phyloP scores from a whole-genome alignment of 768 basidiomycete genomes.

The Leccinum barrowsii region DNA sequence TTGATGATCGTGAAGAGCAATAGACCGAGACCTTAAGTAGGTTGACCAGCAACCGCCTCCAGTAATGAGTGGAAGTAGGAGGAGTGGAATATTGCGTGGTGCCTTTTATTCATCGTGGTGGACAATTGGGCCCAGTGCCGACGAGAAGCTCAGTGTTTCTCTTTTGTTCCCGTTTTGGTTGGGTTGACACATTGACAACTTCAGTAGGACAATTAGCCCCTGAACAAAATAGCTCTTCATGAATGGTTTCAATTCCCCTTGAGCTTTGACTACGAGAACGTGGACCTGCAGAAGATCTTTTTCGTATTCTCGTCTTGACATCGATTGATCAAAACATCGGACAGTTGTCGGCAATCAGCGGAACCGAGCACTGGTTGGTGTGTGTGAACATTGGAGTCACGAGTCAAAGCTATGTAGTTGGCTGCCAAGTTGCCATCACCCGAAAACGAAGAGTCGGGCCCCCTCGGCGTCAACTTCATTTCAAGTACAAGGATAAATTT shows the following conservation, averaged over 20 bases:
- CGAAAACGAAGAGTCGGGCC: too few species aligned
- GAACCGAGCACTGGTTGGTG: neutral
- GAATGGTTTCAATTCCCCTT: neutral
- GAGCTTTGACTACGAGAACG: neutral
- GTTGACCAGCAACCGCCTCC: slow-evolving; percentile 21
- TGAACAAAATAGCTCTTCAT: neutral
- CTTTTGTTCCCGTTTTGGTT: slow-evolving; percentile 18
- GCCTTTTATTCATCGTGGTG: slow-evolving; percentile 5
- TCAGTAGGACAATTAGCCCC: slow-evolving; percentile 1
- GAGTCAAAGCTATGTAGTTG: too few species aligned
- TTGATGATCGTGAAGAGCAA: neutral
- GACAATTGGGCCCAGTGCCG: slow-evolving; percentile 16
- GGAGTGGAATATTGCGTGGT: neutral
- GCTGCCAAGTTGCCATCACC: too few species aligned
- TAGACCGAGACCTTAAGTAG: slow-evolving; percentile 13
- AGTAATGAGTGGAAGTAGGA: slow-evolving; percentile 5
- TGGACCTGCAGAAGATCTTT: neutral
- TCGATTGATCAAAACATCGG: neutral
- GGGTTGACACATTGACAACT: neutral
- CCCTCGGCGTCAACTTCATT: neutral
- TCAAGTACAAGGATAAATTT: too few species aligned
- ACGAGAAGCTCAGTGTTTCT: neutral
- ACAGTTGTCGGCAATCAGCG: neutral
- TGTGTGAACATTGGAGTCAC: neutral
- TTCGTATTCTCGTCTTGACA: neutral